Evolutionary conservation across 1,284 basidiomycete genomes (phyloP), one percentile per base, ranked within the genome.

Genomic region (Ustilago xerochloae): DNA sequence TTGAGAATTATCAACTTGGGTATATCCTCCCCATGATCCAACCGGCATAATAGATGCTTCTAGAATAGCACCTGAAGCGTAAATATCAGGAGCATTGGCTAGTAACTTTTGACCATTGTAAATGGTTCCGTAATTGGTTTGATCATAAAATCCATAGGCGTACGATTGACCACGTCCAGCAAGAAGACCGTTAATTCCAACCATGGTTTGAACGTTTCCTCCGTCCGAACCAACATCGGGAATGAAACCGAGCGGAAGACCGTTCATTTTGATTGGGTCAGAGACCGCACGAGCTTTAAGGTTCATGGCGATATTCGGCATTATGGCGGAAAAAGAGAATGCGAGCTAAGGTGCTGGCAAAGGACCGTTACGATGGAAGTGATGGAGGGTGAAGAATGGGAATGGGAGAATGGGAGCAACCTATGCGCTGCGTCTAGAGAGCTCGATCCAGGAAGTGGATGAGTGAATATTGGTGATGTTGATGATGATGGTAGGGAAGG

Each of bases 81-180:
- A 75, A 29, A 85, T 81, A 49, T 85, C 83, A 28, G 80, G 73
- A 32, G 81, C 79, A 28, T 80, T 78, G 33, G 58, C 68, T 6
- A 75, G 62, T 13, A 85, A 73, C 57, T 85, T 84, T 6, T 66
- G 56, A 12, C 84, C 84, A 52, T 75, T 79, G 71, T 84, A 85
- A 38, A 74, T 75, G 6, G 72, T 80, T 15, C 80, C 83, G n/a
- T 74, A 78, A 28, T 65, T 70, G 8, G 81, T 82, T 63, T 85
- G 84, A 15, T 84, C 82, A 72, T 85, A 85, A 73, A 82, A 85
- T 4, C 83, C 70, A 45, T 73, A 73, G 0, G 64, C 46, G 43
- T 67, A 63, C 1, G 70, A 57, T 33, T 63, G 62, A 18, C 70
- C 70, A 6, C 56, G 60, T 7, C 65, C 65, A 20, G 53, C 57